Evolutionary conservation across 176 grass and related monocot species (phyloP).

Genomic region (Carex pumila): DNA sequence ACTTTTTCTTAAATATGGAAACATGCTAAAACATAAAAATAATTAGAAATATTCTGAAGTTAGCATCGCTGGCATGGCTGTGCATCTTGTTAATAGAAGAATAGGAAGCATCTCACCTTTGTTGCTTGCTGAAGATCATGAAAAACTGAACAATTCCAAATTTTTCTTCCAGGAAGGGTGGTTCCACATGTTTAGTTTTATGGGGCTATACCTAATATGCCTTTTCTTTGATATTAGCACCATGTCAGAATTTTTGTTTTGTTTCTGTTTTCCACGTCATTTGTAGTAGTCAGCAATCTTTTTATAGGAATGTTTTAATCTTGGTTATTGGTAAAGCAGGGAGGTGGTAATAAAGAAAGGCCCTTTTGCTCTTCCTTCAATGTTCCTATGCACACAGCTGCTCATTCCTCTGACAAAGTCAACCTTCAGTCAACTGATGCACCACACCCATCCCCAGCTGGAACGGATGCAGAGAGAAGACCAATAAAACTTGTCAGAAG

Average conservation of each 20-base stretch:
- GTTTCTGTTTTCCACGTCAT: neutral
- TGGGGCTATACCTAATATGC: neutral
- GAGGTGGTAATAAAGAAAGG: slow-evolving; percentile 27
- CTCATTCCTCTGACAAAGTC: slow-evolving; percentile 28
- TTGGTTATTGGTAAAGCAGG: slow-evolving; percentile 33
- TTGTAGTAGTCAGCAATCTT: neutral
- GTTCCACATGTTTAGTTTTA: neutral
- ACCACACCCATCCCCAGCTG: neutral
- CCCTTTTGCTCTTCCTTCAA: slow-evolving; percentile 46
- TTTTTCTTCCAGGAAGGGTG: neutral
- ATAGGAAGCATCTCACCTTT: neutral
- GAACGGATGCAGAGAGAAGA: slow-evolving; percentile 1
- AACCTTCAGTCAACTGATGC: slow-evolving; percentile 31
- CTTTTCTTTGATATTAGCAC: neutral
- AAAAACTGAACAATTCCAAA: neutral
- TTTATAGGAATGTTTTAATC: neutral
- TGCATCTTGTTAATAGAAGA: neutral
- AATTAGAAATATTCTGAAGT: neutral
- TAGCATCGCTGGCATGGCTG: neutral
- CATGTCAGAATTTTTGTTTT: neutral
- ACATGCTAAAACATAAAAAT: neutral
- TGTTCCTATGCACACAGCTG: slow-evolving; percentile 33
- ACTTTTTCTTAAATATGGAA: neutral
- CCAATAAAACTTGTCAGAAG: slow-evolving; percentile 15
- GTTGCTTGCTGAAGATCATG: neutral